Evolutionary conservation across 1,284 basidiomycete species (phyloP).

Genomic region (Earliella scabrosa): DNA sequence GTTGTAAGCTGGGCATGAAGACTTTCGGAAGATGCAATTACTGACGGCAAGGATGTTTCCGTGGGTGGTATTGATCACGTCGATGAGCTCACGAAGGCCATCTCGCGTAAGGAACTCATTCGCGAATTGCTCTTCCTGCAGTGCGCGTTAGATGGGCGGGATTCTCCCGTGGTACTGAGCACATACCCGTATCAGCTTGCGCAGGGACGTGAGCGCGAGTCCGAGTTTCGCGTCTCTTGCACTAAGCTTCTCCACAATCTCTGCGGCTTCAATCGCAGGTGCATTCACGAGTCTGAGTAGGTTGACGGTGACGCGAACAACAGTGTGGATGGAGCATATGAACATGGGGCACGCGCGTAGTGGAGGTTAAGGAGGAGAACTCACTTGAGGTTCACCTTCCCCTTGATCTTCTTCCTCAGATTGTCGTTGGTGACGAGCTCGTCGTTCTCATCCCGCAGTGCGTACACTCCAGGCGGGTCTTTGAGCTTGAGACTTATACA

Average conservation of each 20-base stretch:
- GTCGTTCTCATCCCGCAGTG: constrained; percentile 86
- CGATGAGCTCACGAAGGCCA: constrained; percentile 79
- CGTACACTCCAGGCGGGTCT: constrained; percentile 82
- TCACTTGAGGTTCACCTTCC: constrained; percentile 81
- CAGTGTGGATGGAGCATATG: not conserved
- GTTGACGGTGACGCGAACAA: constrained; percentile 1
- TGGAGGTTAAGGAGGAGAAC: constrained; percentile 40
- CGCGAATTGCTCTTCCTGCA: constrained; percentile 86
- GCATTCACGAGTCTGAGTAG: constrained; percentile 74
- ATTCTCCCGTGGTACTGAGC: not conserved
- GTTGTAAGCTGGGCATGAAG: constrained; percentile 1
- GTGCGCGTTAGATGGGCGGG: not conserved
- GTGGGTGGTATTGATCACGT: constrained; percentile 67
- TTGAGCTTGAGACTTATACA: constrained; percentile 83
- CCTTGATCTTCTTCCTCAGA: constrained; percentile 80
- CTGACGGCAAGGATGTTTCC: constrained; percentile 89
- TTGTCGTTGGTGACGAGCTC: constrained; percentile 93
- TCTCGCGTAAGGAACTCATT: constrained; percentile 83
- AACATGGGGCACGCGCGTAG: no score
- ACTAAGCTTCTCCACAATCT: constrained; percentile 76
- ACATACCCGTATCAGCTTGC: constrained; percentile 80
- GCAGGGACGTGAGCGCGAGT: constrained; percentile 79
- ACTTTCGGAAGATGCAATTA: constrained; percentile 19
- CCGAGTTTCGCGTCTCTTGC: constrained; percentile 68
- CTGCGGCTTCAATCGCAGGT: constrained; percentile 80